Conservation (phyloP, 306 rosid species). For the Vicia faba region DNA sequence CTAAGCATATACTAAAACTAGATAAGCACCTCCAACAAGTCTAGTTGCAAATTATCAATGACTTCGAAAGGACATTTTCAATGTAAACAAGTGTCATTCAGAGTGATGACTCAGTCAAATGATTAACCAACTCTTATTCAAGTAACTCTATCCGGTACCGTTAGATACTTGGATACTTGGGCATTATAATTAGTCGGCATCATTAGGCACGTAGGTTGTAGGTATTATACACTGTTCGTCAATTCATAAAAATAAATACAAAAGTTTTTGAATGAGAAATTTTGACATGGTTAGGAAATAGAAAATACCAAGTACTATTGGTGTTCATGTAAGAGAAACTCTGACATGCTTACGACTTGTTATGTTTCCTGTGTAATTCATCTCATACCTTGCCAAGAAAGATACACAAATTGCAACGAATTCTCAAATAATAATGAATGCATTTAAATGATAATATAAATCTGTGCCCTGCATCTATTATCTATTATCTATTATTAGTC, state of each 20-base stretch:
- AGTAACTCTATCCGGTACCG: background rate
- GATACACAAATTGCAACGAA: constrained; percentile 1
- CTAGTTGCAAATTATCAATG: constrained; percentile 3
- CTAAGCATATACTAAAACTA: background rate
- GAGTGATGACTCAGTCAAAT: background rate
- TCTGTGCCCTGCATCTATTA: constrained; percentile 3
- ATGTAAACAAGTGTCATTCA: background rate
- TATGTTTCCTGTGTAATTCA: background rate
- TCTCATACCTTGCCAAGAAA: background rate
- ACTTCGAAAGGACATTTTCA: constrained; percentile 1
- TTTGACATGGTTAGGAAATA: background rate
- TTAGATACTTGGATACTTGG: background rate
- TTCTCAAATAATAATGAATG: constrained; percentile 13
- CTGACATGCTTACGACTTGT: background rate
- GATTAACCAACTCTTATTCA: constrained; percentile 13
- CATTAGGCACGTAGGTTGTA: background rate
- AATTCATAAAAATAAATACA: background rate
- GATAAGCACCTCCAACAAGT: constrained; percentile 25
- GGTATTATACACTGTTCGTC: background rate
- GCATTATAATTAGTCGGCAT: background rate
- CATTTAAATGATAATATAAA: constrained; percentile 22
- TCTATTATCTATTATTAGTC: constrained; percentile 11
- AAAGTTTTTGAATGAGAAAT: background rate
- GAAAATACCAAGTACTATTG: constrained; percentile 14
- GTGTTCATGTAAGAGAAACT: background rate